A percentile compares a stretch with the other conserved stretches of the same genome.
phyloP scores from a whole-genome alignment of 371 early-diverging fungal species.

The Circinella umbellata region DNA sequence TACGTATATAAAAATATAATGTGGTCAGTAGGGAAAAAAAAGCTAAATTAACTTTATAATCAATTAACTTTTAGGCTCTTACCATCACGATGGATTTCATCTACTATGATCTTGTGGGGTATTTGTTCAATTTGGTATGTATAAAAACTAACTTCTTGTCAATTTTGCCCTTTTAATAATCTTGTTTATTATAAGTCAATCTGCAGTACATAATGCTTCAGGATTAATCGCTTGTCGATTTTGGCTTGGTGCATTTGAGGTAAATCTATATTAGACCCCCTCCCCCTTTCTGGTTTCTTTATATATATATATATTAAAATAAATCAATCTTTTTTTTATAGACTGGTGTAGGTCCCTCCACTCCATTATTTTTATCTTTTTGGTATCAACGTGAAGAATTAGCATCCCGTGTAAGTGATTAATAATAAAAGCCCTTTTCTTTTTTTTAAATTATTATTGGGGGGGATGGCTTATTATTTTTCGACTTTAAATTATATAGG shows the following conservation, averaged over 20 bases:
- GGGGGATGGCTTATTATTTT: no score
- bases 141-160: no score
- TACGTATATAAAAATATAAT: background rate
- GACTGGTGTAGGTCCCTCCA: constrained; percentile 44
- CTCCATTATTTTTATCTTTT: constrained; percentile 42
- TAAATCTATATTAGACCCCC: no score
- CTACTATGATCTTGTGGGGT: constrained; percentile 49
- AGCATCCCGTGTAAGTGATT: constrained; percentile 36
- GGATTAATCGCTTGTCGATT: constrained; percentile 62
- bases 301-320: no score
- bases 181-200: constrained; percentile 36
- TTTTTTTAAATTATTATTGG: no score
- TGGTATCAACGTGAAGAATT: constrained; percentile 50
- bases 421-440: background rate
- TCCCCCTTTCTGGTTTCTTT: no score
- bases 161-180: no score
- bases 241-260: constrained; percentile 60
- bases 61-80: constrained; percentile 11
- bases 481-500: constrained; percentile 3
- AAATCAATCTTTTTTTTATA: no score
- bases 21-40: no score
- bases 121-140: constrained; percentile 44
- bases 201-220: constrained; percentile 48
- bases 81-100: constrained; percentile 44
- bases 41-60: no score